These are phyloP conservation scores for Ceratobasidium sp. DNA, from an alignment of 1,284 basidiomycete genomes.

Conservation along the genomic window DNA sequence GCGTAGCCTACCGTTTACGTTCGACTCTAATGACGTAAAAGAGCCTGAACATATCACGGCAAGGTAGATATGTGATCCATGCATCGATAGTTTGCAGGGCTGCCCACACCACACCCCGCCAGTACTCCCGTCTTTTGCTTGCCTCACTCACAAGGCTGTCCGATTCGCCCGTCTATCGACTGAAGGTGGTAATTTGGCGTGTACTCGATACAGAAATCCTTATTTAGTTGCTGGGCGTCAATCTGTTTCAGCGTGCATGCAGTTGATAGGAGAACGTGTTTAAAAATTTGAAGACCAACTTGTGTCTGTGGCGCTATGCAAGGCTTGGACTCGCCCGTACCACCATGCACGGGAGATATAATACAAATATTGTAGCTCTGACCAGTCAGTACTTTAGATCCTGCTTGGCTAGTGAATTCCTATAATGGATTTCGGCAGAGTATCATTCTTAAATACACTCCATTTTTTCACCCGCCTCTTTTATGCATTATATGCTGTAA, in stretches of 20 bases:
- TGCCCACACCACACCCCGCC: too few species aligned
- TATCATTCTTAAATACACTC: too few species aligned
- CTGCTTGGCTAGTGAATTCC: background rate
- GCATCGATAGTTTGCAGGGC: too few species aligned
- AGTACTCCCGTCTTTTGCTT: too few species aligned
- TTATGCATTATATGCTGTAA: background rate
- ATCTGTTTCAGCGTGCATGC: background rate
- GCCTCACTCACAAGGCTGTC: background rate
- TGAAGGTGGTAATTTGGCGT: background rate
- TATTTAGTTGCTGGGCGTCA: slow-evolving; percentile 4
- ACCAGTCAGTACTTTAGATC: background rate
- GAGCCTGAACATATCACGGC: too few species aligned
- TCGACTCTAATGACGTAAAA: too few species aligned
- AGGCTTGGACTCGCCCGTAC: background rate
- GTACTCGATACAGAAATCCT: background rate
- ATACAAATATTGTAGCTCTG: background rate
- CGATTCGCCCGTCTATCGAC: background rate
- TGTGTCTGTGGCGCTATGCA: background rate
- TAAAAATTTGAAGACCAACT: background rate
- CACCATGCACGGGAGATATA: background rate
- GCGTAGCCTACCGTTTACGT: too few species aligned
- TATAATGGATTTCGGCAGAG: background rate
- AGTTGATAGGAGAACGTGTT: background rate
- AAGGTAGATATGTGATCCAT: too few species aligned
- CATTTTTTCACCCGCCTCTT: background rate